Percentiles rank a stretch among this genome's conserved stretches.
Evolutionary conservation across 148 eudicot species (phyloP).

Genomic region (Hydrangea macrophylla): DNA sequence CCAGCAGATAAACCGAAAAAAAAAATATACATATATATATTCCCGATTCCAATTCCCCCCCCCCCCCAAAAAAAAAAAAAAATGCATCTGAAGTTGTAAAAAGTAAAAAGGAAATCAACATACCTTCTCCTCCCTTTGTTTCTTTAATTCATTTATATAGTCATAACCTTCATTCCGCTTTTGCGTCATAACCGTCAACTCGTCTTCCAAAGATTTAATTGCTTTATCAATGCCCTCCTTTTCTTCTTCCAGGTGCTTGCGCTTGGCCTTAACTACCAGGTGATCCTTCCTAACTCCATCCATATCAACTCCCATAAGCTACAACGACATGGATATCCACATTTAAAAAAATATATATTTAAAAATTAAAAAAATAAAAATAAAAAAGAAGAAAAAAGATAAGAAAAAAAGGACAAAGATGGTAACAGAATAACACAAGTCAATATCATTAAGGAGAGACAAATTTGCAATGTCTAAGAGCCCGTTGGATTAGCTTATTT

Average conservation of each 20-base stretch:
- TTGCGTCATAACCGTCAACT: conserved; percentile 29
- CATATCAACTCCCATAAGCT: conserved; percentile 70
- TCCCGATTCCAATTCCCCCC: not conserved
- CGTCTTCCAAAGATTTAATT: conserved; percentile 35
- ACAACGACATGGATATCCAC: conserved; percentile 10
- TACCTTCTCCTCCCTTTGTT: conserved; percentile 55
- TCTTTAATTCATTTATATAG: conserved; percentile 35
- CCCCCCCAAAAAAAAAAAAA: too few relatives aligned
- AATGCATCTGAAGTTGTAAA: not conserved
- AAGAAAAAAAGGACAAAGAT: too few relatives aligned
- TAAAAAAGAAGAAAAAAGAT: too few relatives aligned
- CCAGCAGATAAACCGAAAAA: not conserved
- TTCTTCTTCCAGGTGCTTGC: conserved; percentile 43
- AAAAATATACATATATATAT: too few relatives aligned
- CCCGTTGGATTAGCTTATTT: too few relatives aligned
- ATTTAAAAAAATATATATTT: not conserved
- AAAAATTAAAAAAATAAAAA: too few relatives aligned
- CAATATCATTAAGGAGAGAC: not conserved
- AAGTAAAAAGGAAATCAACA: conserved; percentile 10
- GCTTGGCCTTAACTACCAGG: conserved; percentile 39
- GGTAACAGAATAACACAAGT: too few relatives aligned
- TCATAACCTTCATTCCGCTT: conserved; percentile 39
- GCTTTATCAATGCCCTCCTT: conserved; percentile 35
- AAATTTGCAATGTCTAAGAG: not conserved
- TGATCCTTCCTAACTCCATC: conserved; percentile 75